Evolutionary conservation across 2,329 filamentous ascomycete species (phyloP).

Genomic region (Fusarium goolgardi): DNA sequence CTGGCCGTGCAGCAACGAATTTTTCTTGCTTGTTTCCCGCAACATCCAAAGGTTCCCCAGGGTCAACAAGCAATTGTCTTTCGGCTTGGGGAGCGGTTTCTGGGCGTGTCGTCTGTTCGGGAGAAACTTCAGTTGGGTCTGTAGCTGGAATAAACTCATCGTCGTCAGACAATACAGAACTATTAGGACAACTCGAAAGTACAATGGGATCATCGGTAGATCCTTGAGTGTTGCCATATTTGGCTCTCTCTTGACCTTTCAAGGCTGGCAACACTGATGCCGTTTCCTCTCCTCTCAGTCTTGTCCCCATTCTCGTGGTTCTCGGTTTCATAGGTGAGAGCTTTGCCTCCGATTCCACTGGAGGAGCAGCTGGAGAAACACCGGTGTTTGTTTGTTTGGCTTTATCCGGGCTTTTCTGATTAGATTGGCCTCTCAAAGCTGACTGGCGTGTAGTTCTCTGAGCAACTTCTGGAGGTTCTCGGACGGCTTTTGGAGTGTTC

Average conservation of each 20-base stretch:
- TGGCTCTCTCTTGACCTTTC: background rate
- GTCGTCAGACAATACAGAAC: constrained; percentile 12
- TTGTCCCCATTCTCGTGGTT: background rate
- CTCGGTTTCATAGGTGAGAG: background rate
- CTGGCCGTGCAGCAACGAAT: background rate
- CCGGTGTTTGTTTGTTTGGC: background rate
- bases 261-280: background rate
- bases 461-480: background rate
- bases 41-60: background rate
- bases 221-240: background rate
- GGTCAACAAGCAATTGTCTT: background rate
- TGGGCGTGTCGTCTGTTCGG: background rate
- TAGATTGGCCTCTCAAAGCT: background rate
- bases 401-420: constrained; percentile 7
- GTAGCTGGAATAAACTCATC: background rate
- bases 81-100: background rate
- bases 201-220: constrained; percentile 21
- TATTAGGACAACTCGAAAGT: constrained; percentile 36
- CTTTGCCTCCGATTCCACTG: background rate
- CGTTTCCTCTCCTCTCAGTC: background rate
- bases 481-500: background rate
- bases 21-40: background rate
- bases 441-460: constrained; percentile 6
- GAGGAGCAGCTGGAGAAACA: background rate
- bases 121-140: background rate